Percentiles rank a stretch among this genome's conserved stretches.
Conservation (phyloP, 129 eudicot species). For the Tanacetum coccineum region DNA sequence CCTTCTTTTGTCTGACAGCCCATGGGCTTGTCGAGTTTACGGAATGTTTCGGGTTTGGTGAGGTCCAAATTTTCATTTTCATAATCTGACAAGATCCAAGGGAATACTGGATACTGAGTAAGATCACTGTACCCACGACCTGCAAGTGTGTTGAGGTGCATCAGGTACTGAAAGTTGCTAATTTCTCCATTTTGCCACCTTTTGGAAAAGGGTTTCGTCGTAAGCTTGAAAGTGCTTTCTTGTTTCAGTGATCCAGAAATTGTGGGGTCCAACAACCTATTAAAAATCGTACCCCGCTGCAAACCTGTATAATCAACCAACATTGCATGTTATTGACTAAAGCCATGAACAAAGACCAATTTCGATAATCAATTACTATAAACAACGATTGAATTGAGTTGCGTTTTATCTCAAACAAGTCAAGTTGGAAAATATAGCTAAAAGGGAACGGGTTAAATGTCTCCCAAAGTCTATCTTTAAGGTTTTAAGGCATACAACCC, state of each 20-base stretch:
- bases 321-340: slow-evolving; percentile 7
- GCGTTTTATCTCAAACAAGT: slow-evolving; percentile 1
- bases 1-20: slow-evolving; percentile 93
- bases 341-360: too few species aligned
- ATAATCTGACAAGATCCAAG: slow-evolving; percentile 95
- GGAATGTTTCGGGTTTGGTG: slow-evolving; percentile 76
- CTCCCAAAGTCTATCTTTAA: background rate
- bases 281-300: slow-evolving; percentile 99
- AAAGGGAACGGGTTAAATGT: background rate
- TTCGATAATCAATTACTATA: slow-evolving; percentile 5
- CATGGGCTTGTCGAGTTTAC: slow-evolving; percentile 94
- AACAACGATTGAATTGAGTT: background rate
- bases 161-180: slow-evolving; percentile 92
- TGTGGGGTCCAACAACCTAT: slow-evolving; percentile 90
- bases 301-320: slow-evolving; percentile 46
- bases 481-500: background rate
- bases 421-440: slow-evolving; percentile 6
- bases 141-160: slow-evolving; percentile 97
- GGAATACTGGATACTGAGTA: slow-evolving; percentile 98
- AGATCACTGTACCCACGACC: slow-evolving; percentile 99
- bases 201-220: slow-evolving; percentile 85
- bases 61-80: slow-evolving; percentile 78
- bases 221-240: slow-evolving; percentile 80
- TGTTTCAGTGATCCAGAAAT: slow-evolving; percentile 88
- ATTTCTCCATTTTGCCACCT: slow-evolving; percentile 99